Conservation (phyloP, 2,329 filamentous ascomycete genomes). For the Colletotrichum tofieldiae region DNA sequence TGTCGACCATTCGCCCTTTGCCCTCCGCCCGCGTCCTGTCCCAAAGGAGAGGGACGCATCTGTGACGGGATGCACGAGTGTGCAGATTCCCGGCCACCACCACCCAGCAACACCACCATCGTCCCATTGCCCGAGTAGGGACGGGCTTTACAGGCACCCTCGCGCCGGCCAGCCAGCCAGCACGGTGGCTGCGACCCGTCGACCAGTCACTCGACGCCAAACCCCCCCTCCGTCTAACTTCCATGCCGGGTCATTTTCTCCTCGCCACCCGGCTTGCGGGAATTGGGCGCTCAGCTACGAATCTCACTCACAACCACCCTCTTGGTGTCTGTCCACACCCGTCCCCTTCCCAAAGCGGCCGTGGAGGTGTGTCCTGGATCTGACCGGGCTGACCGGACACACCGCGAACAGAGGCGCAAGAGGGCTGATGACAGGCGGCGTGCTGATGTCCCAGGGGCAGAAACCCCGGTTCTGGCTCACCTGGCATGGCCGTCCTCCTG, state of each 20-base stretch:
- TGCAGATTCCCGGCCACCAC: slow-evolving; percentile 41
- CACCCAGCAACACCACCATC: slow-evolving; percentile 12
- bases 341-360: slow-evolving; percentile 16
- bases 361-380: slow-evolving; percentile 23
- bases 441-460: background rate
- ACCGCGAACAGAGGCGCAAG: slow-evolving; percentile 15
- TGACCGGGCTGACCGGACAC: slow-evolving; percentile 31
- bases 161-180: slow-evolving; percentile 19
- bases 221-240: background rate
- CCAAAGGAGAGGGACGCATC: slow-evolving; percentile 40
- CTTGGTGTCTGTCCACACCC: background rate
- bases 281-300: slow-evolving; percentile 17
- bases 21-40: slow-evolving; percentile 20
- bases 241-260: background rate
- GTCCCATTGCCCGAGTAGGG: background rate
- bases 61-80: slow-evolving; percentile 41
- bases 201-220: slow-evolving; percentile 28
- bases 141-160: slow-evolving; percentile 11
- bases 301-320: background rate
- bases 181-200: slow-evolving; percentile 15
- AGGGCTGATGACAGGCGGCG: slow-evolving; percentile 19
- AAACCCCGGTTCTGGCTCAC: slow-evolving; percentile 11
- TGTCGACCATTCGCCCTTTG: slow-evolving; percentile 8
- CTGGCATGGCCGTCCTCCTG: slow-evolving; percentile 4
- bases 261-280: slow-evolving; percentile 17